Evolutionary conservation across 345 rosid genomes (phyloP).

Genomic region (Orychophragmus violaceus): DNA sequence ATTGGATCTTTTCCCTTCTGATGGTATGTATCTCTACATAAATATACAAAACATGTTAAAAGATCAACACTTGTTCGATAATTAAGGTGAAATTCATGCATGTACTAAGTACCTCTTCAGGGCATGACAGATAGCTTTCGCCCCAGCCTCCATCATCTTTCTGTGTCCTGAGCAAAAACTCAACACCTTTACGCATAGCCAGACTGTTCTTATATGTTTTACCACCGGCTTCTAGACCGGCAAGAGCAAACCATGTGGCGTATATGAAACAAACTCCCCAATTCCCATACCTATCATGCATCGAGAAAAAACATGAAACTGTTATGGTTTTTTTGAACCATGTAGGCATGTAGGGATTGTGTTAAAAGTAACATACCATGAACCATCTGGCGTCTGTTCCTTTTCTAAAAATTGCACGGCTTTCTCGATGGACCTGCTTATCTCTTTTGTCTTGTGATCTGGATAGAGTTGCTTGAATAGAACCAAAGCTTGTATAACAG

Average conservation of each 20-base stretch:
- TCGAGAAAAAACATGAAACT: neutral
- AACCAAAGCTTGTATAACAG: conserved; percentile 29
- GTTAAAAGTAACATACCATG: conserved; percentile 30
- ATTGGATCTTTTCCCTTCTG: conserved; percentile 41
- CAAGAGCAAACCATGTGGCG: conserved; percentile 48
- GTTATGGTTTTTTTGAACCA: neutral
- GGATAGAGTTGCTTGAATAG: conserved; percentile 41
- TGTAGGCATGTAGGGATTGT: neutral
- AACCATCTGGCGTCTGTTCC: conserved; percentile 37
- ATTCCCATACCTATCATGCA: conserved; percentile 32
- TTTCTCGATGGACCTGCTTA: conserved; percentile 27
- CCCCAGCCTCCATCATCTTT: conserved; percentile 59
- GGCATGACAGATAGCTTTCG: conserved; percentile 55
- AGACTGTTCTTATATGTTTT: conserved; percentile 31
- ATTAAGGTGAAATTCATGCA: neutral
- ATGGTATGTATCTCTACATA: conserved; percentile 46
- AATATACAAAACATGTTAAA: neutral
- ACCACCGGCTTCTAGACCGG: conserved; percentile 40
- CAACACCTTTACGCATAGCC: conserved; percentile 37
- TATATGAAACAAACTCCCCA: conserved; percentile 47
- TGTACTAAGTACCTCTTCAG: conserved; percentile 29
- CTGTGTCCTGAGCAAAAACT: conserved; percentile 38
- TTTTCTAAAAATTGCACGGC: conserved; percentile 33
- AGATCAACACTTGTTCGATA: neutral
- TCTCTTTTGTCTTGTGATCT: conserved; percentile 37